Percentiles rank a stretch among this genome's conserved stretches.
Conservation (phyloP, 73 alveolate species). For the Effrenium voratum region DNA sequence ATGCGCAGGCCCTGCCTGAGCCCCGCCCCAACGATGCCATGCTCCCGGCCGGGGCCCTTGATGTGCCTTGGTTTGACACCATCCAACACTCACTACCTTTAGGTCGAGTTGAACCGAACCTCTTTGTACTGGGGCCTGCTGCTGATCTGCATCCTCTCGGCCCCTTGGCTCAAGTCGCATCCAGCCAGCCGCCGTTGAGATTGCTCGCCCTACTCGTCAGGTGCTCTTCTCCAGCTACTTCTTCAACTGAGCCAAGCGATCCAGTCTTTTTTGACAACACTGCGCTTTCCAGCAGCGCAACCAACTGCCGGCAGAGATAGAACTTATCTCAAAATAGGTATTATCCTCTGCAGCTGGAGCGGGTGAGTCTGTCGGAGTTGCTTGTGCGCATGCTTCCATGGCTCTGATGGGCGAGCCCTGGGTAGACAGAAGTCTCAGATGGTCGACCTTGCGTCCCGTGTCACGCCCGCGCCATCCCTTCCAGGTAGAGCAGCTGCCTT, state of each 20-base stretch:
- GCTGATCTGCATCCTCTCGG: conserved; percentile 21
- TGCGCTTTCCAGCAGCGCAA: too few species aligned
- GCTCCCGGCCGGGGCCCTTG: neutral
- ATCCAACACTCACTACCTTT: neutral
- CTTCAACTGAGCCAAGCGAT: conserved; percentile 65
- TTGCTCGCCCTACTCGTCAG: neutral
- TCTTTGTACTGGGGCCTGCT: conserved; percentile 48
- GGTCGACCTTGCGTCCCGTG: neutral
- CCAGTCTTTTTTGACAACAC: too few species aligned
- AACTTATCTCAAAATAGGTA: too few species aligned
- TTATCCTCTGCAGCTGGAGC: too few species aligned
- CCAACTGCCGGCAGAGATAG: too few species aligned
- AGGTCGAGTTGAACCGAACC: conserved; percentile 12
- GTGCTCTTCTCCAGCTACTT: conserved; percentile 58
- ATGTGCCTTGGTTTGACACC: neutral
- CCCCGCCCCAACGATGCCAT: conserved; percentile 33
- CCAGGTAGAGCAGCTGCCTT: neutral
- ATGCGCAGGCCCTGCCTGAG: neutral
- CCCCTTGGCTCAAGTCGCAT: neutral
- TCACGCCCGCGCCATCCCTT: conserved; percentile 9
- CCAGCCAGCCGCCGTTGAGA: neutral
- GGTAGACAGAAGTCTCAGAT: neutral
- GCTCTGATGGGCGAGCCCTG: neutral
- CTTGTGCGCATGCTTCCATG: too few species aligned
- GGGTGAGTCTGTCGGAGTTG: too few species aligned